A percentile compares a stretch with the other conserved stretches of the same genome.
Conservation (phyloP, 116 monocot genomes). For the Thalassia testudinum region DNA sequence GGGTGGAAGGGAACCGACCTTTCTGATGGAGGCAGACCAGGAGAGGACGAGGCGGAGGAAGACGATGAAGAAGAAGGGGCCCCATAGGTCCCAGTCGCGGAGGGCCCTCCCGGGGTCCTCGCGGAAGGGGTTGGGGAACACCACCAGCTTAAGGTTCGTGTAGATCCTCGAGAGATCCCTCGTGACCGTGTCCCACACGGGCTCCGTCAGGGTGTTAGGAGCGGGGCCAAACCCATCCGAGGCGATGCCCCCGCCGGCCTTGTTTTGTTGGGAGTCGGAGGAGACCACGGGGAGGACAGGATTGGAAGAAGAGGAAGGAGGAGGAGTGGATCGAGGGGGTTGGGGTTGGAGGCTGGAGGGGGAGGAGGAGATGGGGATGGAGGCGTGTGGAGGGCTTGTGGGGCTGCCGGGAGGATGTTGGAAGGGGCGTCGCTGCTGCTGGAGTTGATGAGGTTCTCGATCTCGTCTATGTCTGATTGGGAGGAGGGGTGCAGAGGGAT, state of each 20-base stretch:
- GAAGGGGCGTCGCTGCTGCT: conserved; percentile 23
- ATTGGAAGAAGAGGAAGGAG: conserved; percentile 4
- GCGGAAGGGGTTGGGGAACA: conserved; percentile 75
- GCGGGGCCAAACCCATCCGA: conserved; percentile 56
- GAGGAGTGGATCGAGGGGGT: conserved; percentile 4
- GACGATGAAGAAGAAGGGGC: conserved; percentile 93
- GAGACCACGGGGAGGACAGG: conserved; percentile 6
- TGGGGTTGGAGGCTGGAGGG: conserved; percentile 12
- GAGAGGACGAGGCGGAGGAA: conserved; percentile 76
- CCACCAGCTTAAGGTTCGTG: conserved; percentile 82
- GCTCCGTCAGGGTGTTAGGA: conserved; percentile 79
- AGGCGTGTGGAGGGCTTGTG: conserved; percentile 31
- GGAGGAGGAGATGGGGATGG: conserved; percentile 39
- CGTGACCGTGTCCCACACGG: conserved; percentile 91
- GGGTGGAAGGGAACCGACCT: conserved; percentile 28
- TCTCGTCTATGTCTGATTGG: conserved; percentile 90
- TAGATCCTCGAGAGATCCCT: conserved; percentile 77
- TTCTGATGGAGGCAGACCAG: conserved; percentile 78
- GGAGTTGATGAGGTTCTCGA: conserved; percentile 60
- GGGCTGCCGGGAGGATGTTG: conserved; percentile 47
- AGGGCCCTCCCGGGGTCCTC: conserved; percentile 91
- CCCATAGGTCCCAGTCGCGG: conserved; percentile 99
- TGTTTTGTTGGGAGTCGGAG: too few species aligned
- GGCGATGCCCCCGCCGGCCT: too few species aligned
- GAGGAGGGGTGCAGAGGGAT: conserved; percentile 60